phyloP scores from a whole-genome alignment of 805 yeast species.

The Ogataea populi-albae region DNA sequence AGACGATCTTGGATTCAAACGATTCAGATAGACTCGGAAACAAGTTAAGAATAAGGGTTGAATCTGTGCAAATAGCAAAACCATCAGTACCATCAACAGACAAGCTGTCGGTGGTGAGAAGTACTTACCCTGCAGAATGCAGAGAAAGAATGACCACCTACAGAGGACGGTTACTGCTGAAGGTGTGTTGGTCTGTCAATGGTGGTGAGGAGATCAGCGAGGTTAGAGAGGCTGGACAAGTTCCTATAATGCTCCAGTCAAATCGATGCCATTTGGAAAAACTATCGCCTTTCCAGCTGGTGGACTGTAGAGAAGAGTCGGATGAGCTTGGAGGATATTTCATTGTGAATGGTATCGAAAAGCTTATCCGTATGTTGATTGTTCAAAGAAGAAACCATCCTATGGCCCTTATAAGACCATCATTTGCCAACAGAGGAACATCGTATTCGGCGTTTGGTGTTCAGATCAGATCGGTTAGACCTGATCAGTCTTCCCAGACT shows the following conservation, averaged over 20 bases:
- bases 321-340: constrained; percentile 98
- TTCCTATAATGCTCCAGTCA: constrained; percentile 88
- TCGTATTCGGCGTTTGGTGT: constrained; percentile 87
- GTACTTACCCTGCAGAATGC: constrained; percentile 79
- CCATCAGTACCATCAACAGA: constrained; percentile 74
- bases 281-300: constrained; percentile 78
- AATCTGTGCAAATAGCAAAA: constrained; percentile 79
- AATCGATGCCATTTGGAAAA: constrained; percentile 90
- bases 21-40: constrained; percentile 75
- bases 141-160: constrained; percentile 88
- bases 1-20: constrained; percentile 78
- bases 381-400: constrained; percentile 98
- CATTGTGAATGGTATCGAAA: constrained; percentile 94
- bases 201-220: constrained; percentile 81
- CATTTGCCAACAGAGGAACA: constrained; percentile 92
- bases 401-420: constrained; percentile 94
- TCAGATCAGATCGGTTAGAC: constrained; percentile 90
- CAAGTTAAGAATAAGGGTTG: constrained; percentile 80
- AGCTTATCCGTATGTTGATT: constrained; percentile 92
- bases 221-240: constrained; percentile 83
- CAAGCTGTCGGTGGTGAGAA: constrained; percentile 71
- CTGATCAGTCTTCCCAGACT: constrained; percentile 96
- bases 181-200: constrained; percentile 82
- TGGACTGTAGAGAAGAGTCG: constrained; percentile 77
- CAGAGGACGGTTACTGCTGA: constrained; percentile 72